A percentile compares a stretch with the other conserved stretches of the same genome.
phyloP scores from a whole-genome alignment of 1,139 yeast species.

The Petasospora fabianii region DNA sequence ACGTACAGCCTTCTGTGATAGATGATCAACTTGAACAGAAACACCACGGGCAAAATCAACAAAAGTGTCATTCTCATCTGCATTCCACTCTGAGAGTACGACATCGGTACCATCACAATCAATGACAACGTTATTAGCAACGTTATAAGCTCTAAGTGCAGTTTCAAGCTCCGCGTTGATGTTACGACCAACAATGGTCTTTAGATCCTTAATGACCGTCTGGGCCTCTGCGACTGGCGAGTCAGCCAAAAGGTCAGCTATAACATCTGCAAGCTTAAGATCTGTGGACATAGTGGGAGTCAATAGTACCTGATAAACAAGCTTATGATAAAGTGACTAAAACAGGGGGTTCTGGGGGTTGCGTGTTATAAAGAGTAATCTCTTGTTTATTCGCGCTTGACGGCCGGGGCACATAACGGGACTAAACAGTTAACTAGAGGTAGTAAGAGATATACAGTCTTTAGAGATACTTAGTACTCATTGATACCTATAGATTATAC shows the following conservation, averaged over 20 bases:
- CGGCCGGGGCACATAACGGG: too few relatives aligned
- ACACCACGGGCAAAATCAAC: constrained; percentile 45
- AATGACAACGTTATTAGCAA: constrained; percentile 27
- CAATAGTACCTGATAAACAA: too few relatives aligned
- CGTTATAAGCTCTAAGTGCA: constrained; percentile 42
- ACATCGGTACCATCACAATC: constrained; percentile 4
- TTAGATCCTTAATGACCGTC: constrained; percentile 27
- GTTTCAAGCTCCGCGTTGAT: constrained; percentile 30
- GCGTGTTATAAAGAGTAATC: too few relatives aligned
- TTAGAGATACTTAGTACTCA: too few relatives aligned
- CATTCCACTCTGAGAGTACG: constrained; percentile 12
- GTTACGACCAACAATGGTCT: constrained; percentile 33
- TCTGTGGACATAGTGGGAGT: not conserved
- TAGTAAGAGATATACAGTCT: too few relatives aligned
- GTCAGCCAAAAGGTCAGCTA: constrained; percentile 38
- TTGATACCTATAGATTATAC: too few relatives aligned
- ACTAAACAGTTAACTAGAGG: too few relatives aligned
- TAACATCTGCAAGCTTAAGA: constrained; percentile 18
- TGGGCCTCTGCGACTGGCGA: constrained; percentile 53
- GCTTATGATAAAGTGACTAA: too few relatives aligned
- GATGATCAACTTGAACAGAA: constrained; percentile 62
- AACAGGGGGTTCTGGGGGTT: too few relatives aligned
- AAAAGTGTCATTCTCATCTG: constrained; percentile 34
- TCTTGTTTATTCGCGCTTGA: too few relatives aligned
- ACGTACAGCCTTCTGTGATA: constrained; percentile 43